A percentile compares a stretch with the other conserved stretches of the same genome.
phyloP scores from a whole-genome alignment of 2,329 filamentous ascomycete species.

The Nemania sp. region DNA sequence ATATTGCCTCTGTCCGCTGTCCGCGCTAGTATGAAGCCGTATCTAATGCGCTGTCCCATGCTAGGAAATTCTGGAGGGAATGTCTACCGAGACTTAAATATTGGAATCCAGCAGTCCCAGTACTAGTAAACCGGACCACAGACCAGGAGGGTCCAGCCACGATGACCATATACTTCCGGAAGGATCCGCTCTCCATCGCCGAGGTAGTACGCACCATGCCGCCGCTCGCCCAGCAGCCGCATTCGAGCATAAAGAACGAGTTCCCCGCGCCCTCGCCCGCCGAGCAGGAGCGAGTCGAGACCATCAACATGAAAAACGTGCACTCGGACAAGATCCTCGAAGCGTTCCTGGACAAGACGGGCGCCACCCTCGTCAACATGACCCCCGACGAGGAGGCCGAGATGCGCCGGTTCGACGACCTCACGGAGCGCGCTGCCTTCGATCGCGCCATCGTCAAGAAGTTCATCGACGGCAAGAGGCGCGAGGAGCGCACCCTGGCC shows the following conservation, averaged over 20 bases:
- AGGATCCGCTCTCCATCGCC: slow-evolving; percentile 27
- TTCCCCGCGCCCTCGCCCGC: slow-evolving; percentile 54
- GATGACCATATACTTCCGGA: slow-evolving; percentile 67
- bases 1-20: too few species aligned
- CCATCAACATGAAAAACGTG: slow-evolving; percentile 66
- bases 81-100: slow-evolving; percentile 88
- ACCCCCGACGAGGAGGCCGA: slow-evolving; percentile 62
- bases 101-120: slow-evolving; percentile 84
- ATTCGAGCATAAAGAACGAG: slow-evolving; percentile 52
- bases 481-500: slow-evolving; percentile 62
- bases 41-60: slow-evolving; percentile 23
- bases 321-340: slow-evolving; percentile 64
- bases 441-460: slow-evolving; percentile 59
- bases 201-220: slow-evolving; percentile 30
- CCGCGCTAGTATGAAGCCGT: neutral
- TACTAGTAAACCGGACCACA: slow-evolving; percentile 74
- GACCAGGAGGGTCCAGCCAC: slow-evolving; percentile 60
- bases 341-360: slow-evolving; percentile 64
- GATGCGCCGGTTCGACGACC: slow-evolving; percentile 60
- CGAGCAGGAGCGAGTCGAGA: slow-evolving; percentile 53
- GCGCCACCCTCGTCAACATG: slow-evolving; percentile 59
- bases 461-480: slow-evolving; percentile 59
- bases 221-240: slow-evolving; percentile 45
- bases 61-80: slow-evolving; percentile 84
- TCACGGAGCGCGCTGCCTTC: slow-evolving; percentile 51